Evolutionary conservation across 73 alveolate species (phyloP), one percentile per base, ranked within the genome.

Genomic region (Uronychia setigera): DNA sequence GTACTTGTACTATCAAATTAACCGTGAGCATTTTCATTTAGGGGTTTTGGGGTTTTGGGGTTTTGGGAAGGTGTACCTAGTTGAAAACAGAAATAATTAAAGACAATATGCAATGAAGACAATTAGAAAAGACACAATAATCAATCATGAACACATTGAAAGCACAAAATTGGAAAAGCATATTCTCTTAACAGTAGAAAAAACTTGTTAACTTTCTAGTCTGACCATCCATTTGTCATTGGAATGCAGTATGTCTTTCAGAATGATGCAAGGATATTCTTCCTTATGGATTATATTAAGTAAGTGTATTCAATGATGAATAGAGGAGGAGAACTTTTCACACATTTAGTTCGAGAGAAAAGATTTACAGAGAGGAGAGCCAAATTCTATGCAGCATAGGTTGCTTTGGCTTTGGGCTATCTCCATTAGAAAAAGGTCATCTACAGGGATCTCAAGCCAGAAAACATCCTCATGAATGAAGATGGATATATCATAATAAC

Each of bases 251-350:
- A 95, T 79, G 97, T 97, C 27, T 97, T 97, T 88, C 91, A 95
- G 74, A 95, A 97, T 29, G 97, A 95, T 31, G 91, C 75, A 78
- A 91, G 97, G 34, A 57, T 89, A 0, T 89, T 80, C 77, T 89
- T 89, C 82, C 67, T 89, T 32, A 29, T 89, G n/a, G 87, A 89
- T 27, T 89, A 84, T 57, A 88, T 89, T 58, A 78, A 81, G 67
- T 46, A 46, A 60, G 94, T 96, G 59, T 96, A 96, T 89, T 97
- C 92, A 85, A 97, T 97, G 28, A 93, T 96, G 97, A 91, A 90
- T 34, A 81, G 93, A 86, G 99, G 99, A 31, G 99, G 99, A 0
- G 99, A 97, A 76, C 92, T 97, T 28, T 97, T 95, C 78, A 91
- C 89, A 79, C 99, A 97, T 92, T 87, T 97, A 31, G 89, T 87